Base-by-base conservation (phyloP, 257 asterid species). In the Solanum appendiculatum region DNA sequence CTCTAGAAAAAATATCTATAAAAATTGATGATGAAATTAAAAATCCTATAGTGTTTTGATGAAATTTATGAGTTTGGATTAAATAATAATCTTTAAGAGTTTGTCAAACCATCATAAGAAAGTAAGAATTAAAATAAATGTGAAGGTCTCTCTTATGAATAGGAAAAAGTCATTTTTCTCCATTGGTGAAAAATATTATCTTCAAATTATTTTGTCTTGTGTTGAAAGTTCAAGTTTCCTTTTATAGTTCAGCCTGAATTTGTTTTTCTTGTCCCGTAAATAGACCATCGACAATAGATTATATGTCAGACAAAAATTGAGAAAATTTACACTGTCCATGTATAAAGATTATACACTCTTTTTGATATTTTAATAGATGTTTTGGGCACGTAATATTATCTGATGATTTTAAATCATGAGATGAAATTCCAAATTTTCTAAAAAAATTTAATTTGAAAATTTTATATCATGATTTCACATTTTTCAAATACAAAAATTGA, bases 31-130 rank as follows among this genome's bases (percentile, higher is more conserved):
- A 51, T 51, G 14, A 51, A 16, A 51, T 51, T 33, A 51, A 51
- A 51, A 48, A 48, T 48, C 1, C 15, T 48, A 48, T 15, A 15
- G 3, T 48, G 1, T 15, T 48, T 48, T 48, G 13, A 48, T 48
- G 21, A 48, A 48, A 48, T 6, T 51, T 51, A 15, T 16, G 60
- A 51, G 9, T 33, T 33, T 33, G 34, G 34, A 33, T 33, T 33
- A 2, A 33, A 33, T 33, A 33, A 33, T 33, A 33, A 33, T 33
- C 2, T 33, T 33, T 3, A 3, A 2, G 34, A 5, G 23, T 16
- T 51, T 9, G 0, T 51, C 0, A 54, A 54, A 54, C 18, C 20
- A 54, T 7, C 2, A 0, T 2, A 1, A 54, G 1, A 54, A 0
- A 2, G n/a, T 20, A 54, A 54, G 20, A 20, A 7, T 18, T 51